Conservation (phyloP, 2,329 filamentous ascomycete species). For the Neurospora sp. region DNA sequence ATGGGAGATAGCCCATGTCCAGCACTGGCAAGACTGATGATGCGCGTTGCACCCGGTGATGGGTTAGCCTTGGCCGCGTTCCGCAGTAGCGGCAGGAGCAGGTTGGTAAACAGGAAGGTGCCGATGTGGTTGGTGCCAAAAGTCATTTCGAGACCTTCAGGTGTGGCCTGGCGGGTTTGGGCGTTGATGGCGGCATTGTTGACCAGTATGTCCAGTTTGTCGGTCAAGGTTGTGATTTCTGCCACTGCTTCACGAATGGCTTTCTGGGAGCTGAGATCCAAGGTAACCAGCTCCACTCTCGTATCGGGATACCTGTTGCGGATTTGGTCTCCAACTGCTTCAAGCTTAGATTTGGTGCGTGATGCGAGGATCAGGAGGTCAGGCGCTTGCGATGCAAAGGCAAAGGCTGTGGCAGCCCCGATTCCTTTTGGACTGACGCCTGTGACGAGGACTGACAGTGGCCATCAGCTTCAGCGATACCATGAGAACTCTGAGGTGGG, state of each 20-base stretch:
- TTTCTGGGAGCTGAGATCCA: constrained; percentile 29
- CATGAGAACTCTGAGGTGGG: neutral
- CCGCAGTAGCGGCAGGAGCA: constrained; percentile 35
- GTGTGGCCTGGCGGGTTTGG: constrained; percentile 23
- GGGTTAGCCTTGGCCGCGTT: constrained; percentile 22
- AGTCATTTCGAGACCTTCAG: constrained; percentile 26
- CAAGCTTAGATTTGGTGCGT: constrained; percentile 32
- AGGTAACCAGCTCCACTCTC: constrained; percentile 24
- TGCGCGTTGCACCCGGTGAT: constrained; percentile 21
- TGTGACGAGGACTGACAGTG: constrained; percentile 29
- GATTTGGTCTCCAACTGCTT: constrained; percentile 30
- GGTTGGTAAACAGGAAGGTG: constrained; percentile 38
- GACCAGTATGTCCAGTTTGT: constrained; percentile 30
- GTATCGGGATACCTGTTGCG: constrained; percentile 24
- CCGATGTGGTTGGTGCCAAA: constrained; percentile 39
- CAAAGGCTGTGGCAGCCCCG: constrained; percentile 30
- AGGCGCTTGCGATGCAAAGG: constrained; percentile 35
- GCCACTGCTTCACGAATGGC: constrained; percentile 28
- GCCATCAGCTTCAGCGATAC: neutral
- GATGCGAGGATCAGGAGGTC: constrained; percentile 34
- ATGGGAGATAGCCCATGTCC: constrained; percentile 32
- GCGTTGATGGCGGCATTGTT: constrained; percentile 32
- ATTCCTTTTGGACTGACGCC: constrained; percentile 33
- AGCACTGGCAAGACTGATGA: constrained; percentile 34
- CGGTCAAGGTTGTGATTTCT: constrained; percentile 22